These are phyloP conservation scores for Ogataea kodamae DNA, from an alignment of 805 yeast species.

Conservation along the genomic window DNA sequence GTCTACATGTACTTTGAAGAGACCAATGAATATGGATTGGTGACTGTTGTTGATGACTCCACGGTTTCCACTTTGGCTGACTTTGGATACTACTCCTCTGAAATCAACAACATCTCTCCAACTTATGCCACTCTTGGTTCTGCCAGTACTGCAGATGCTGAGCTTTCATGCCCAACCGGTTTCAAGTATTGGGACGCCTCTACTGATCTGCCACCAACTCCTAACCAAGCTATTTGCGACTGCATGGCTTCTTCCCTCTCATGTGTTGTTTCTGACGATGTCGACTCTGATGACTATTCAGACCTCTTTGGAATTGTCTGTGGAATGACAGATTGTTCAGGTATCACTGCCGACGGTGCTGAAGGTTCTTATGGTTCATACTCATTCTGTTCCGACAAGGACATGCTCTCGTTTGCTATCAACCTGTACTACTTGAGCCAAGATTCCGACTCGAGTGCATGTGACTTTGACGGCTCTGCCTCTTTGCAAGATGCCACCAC, in stretches of 20 bases:
- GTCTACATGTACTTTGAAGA: constrained; percentile 84
- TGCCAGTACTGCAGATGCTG: constrained; percentile 39
- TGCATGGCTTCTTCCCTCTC: constrained; percentile 54
- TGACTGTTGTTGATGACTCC: constrained; percentile 43
- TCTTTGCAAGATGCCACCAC: constrained; percentile 45
- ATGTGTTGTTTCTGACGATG: constrained; percentile 60
- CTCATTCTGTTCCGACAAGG: constrained; percentile 68
- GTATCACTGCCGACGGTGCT: constrained; percentile 59
- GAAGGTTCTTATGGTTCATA: constrained; percentile 67
- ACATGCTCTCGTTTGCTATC: constrained; percentile 60
- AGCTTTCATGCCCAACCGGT: constrained; percentile 61
- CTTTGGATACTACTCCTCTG: constrained; percentile 57
- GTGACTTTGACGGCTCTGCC: constrained; percentile 71
- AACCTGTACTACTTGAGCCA: constrained; percentile 58
- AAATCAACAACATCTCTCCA: constrained; percentile 55
- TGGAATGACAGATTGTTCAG: constrained; percentile 51
- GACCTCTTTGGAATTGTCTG: constrained; percentile 59
- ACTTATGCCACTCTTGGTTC: constrained; percentile 40
- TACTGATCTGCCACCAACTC: constrained; percentile 75
- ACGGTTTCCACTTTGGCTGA: constrained; percentile 60
- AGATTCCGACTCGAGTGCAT: constrained; percentile 45
- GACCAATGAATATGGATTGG: constrained; percentile 72
- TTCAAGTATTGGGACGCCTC: constrained; percentile 60
- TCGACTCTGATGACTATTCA: constrained; percentile 53
- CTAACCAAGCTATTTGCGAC: constrained; percentile 58